A percentile compares a stretch with the other conserved stretches of the same genome.
Conservation (phyloP, 2,329 filamentous ascomycete species). For the Fusarium hostae region DNA sequence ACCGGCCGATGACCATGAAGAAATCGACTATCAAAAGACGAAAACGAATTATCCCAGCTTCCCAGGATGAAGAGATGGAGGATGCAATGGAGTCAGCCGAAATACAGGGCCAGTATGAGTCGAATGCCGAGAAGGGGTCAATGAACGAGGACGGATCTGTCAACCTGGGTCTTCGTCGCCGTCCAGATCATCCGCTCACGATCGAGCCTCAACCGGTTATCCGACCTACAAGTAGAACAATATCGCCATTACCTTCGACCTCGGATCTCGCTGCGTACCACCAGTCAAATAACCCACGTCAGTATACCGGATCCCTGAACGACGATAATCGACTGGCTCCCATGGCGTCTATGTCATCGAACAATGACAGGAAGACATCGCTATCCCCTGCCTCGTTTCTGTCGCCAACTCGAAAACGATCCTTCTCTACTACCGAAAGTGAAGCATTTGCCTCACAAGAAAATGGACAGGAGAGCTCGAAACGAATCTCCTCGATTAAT, state of each 20-base stretch:
- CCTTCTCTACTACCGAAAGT: conserved; percentile 70
- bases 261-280: conserved; percentile 64
- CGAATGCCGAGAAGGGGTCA: conserved; percentile 62
- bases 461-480: conserved; percentile 59
- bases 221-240: conserved; percentile 57
- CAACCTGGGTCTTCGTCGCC: conserved; percentile 68
- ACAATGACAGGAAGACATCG: conserved; percentile 65
- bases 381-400: conserved; percentile 70
- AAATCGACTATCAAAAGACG: conserved; percentile 96
- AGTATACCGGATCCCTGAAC: conserved; percentile 54
- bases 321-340: conserved; percentile 71
- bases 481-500: conserved; percentile 79
- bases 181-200: conserved; percentile 57
- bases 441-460: conserved; percentile 55
- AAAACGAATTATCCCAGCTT: conserved; percentile 90
- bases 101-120: conserved; percentile 51
- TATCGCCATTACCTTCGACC: conserved; percentile 56
- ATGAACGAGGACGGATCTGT: conserved; percentile 73
- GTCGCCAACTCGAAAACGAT: conserved; percentile 71
- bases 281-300: conserved; percentile 55
- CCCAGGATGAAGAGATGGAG: conserved; percentile 62
- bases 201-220: conserved; percentile 59
- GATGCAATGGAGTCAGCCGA: conserved; percentile 61
- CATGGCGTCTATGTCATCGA: conserved; percentile 58
- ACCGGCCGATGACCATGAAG: conserved; percentile 98